Evolutionary conservation across 768 basidiomycete species (phyloP).

Genomic region (Naganishia kalamii): DNA sequence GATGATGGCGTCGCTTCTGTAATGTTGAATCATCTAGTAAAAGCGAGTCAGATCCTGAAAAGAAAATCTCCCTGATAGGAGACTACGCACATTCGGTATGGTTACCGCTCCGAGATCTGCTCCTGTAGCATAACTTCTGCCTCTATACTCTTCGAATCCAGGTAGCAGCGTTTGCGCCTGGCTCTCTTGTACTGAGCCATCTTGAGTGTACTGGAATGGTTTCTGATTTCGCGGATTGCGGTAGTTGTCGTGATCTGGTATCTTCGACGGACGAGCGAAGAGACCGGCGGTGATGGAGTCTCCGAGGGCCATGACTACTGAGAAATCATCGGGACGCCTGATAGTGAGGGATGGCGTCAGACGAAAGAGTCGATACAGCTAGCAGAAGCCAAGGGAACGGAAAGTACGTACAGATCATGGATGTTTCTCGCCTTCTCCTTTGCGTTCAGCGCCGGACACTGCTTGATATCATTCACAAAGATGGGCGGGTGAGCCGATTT

Average conservation of each 20-base stretch:
- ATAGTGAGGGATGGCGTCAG: not conserved
- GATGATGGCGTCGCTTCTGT: not conserved
- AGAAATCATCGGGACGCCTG: conserved; percentile 46
- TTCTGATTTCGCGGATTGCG: not conserved
- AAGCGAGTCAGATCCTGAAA: not conserved
- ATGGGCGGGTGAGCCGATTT: not conserved
- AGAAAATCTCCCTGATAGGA: not conserved
- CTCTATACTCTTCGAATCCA: conserved; percentile 31
- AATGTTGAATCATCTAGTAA: conserved; percentile 8
- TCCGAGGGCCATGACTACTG: conserved; percentile 43
- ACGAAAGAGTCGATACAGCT: too few species aligned
- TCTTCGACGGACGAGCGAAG: conserved; percentile 30
- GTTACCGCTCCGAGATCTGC: conserved; percentile 30
- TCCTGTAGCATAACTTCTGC: conserved; percentile 31
- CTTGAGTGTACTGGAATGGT: not conserved
- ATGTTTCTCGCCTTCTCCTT: not conserved
- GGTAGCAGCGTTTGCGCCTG: not conserved
- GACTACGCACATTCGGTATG: conserved; percentile 28
- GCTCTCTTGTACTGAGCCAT: not conserved
- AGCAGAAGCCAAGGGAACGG: not conserved
- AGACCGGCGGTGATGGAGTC: conserved; percentile 46
- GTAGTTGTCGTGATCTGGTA: not conserved
- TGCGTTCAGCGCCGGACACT: not conserved
- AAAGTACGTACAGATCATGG: not conserved
- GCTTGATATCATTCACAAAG: not conserved